These are phyloP conservation scores for Prunus campanulata DNA, from an alignment of 306 rosid species.

Conservation along the genomic window DNA sequence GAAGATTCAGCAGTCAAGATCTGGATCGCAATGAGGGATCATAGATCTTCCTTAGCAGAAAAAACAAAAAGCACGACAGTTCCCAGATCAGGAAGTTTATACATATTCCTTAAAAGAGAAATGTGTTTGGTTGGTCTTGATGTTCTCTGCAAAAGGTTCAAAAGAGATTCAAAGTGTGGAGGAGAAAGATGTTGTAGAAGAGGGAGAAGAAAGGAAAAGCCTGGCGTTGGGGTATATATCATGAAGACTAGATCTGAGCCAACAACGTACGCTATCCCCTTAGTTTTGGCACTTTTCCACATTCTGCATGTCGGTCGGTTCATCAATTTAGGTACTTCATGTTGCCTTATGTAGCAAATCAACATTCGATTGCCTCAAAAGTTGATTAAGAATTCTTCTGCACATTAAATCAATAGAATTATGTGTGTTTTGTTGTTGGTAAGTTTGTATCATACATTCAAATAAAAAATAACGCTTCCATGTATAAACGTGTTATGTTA, in stretches of 20 bases:
- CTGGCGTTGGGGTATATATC: slow-evolving; percentile 11
- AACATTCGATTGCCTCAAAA: not conserved
- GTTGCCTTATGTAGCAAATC: not conserved
- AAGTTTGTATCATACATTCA: too few relatives aligned
- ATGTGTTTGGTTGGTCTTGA: slow-evolving; percentile 5
- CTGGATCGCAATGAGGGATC: slow-evolving; percentile 7
- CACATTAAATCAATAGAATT: too few relatives aligned
- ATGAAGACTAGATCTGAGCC: slow-evolving; percentile 40
- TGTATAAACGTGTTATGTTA: too few relatives aligned
- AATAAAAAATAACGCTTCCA: too few relatives aligned
- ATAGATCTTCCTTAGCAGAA: slow-evolving; percentile 8
- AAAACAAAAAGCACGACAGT: slow-evolving; percentile 10
- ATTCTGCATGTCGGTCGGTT: slow-evolving; percentile 29
- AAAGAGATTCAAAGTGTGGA: slow-evolving; percentile 34
- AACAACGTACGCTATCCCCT: slow-evolving; percentile 15
- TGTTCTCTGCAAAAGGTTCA: slow-evolving; percentile 23
- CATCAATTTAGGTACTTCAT: not conserved
- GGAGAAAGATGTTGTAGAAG: slow-evolving; percentile 16
- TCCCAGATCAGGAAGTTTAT: slow-evolving; percentile 17
- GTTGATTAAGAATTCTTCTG: not conserved
- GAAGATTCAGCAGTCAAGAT: slow-evolving; percentile 27
- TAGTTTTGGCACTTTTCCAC: slow-evolving; percentile 6
- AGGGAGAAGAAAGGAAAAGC: slow-evolving; percentile 11
- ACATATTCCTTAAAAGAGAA: slow-evolving; percentile 4
- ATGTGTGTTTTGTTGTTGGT: too few relatives aligned